Base-by-base conservation (phyloP, 1,284 basidiomycete species). In the Clitocybe nebularis region DNA sequence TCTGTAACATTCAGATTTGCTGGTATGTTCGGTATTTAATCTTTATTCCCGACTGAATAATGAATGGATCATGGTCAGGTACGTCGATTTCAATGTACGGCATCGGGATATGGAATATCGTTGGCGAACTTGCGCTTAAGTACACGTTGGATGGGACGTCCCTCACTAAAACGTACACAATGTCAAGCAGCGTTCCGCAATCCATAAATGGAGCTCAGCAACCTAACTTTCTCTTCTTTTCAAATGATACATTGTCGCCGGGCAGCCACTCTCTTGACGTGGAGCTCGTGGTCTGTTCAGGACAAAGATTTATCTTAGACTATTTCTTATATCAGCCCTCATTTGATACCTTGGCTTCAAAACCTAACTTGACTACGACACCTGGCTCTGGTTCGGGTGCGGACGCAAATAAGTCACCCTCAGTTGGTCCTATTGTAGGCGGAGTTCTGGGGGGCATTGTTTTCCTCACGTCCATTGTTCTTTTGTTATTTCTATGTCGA, bases 111-210 rank as follows among this genome's bases (percentile, higher is more conserved):
- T 42, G 30, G 21, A 11, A 13, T 4, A 26, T 25, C 1, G 10
- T 28, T 3, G 40, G 40, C 2, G 25, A 4, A 5, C 40, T 42
- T 10, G 5, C 30, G 4, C 32, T 42, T n/a, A 33, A 16, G 16
- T 42, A 42, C n/a, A 42, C 40, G n/a, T 10, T 42, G 9, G 40
- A 42, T 13, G 40, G 40, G n/a, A n/a, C 23, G 5, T 21, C 30
- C 7, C 10, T 13, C 4, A n/a, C 22, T 4, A 8, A 25, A 24
- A 26, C 16, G 5, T 34, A 42, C 10, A 3, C 21, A 17, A 23
- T 42, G 11, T 19, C 13, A 13, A 3, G 32, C 16, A 26, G 6
- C 5, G 26, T 33, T 4, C 21, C 22, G 6, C 32, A 42, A 26
- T 42, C 17, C 29, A 9, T 11, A n/a, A 11, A 25, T 2, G 40